These are phyloP conservation scores for Pleurotus djamor DNA, from an alignment of 768 basidiomycete genomes.

Conservation along the genomic window DNA sequence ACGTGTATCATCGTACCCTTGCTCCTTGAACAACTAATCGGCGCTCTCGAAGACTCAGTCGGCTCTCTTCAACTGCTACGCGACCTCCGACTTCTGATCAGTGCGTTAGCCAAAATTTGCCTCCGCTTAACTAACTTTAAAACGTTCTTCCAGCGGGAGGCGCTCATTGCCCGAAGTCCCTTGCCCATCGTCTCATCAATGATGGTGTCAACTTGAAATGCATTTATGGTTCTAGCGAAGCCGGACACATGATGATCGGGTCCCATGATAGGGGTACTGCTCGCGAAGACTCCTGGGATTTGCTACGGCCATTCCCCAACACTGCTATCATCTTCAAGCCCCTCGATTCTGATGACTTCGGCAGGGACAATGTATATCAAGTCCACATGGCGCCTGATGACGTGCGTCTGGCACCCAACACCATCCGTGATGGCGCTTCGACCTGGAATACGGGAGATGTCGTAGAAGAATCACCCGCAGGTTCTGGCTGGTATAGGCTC, in stretches of 20 bases:
- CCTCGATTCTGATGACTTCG: neutral
- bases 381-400: constrained; percentile 7
- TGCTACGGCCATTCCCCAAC: constrained; percentile 10
- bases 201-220: constrained; percentile 9
- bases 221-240: constrained; percentile 11
- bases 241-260: constrained; percentile 12
- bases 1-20: constrained; percentile 11
- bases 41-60: neutral
- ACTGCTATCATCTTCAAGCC: constrained; percentile 11
- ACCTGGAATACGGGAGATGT: constrained; percentile 15
- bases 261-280: constrained; percentile 3
- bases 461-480: constrained; percentile 8
- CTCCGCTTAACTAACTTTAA: neutral
- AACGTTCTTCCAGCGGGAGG: constrained; percentile 8
- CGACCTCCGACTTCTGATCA: constrained; percentile 6
- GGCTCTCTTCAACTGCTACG: neutral
- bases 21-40: constrained; percentile 8
- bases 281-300: constrained; percentile 6
- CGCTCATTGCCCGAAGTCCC: constrained; percentile 11
- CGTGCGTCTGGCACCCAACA: constrained; percentile 5
- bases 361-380: neutral
- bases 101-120: neutral
- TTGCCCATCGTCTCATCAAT: constrained; percentile 6
- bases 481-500: constrained; percentile 12
- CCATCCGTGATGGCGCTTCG: neutral